Evolutionary conservation across 2,329 filamentous ascomycete species (phyloP).

Genomic region (Madurella mycetomatis): DNA sequence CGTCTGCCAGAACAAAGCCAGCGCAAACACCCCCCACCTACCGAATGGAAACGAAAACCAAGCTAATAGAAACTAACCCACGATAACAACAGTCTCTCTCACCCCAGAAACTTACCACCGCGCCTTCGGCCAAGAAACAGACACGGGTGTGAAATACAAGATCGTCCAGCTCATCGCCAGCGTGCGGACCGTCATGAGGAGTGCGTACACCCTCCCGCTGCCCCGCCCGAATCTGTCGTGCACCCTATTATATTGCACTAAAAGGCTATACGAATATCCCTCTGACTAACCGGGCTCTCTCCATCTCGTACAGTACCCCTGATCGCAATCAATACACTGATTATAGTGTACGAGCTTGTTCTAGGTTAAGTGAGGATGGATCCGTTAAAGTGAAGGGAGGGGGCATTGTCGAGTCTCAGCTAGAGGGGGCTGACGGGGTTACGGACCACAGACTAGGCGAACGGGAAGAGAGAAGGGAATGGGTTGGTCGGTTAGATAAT

Average conservation of each 20-base stretch:
- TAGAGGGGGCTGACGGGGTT: too few relatives aligned
- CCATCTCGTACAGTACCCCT: slow-evolving; percentile 60
- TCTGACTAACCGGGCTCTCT: neutral
- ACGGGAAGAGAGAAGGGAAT: too few relatives aligned
- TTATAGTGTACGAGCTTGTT: slow-evolving; percentile 78
- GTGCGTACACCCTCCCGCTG: slow-evolving; percentile 51
- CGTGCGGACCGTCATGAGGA: slow-evolving; percentile 87
- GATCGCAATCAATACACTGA: slow-evolving; percentile 75
- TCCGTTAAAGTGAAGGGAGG: too few relatives aligned
- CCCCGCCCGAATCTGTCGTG: neutral
- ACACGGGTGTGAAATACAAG: slow-evolving; percentile 78
- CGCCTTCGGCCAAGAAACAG: slow-evolving; percentile 68
- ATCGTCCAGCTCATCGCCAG: slow-evolving; percentile 86
- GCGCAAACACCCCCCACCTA: too few relatives aligned
- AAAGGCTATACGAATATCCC: neutral
- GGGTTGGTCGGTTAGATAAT: too few relatives aligned
- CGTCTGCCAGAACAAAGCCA: too few relatives aligned
- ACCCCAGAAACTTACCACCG: slow-evolving; percentile 66
- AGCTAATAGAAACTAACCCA: neutral
- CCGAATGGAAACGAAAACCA: too few relatives aligned
- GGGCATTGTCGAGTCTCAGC: neutral
- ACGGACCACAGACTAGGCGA: too few relatives aligned
- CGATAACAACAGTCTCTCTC: slow-evolving; percentile 75
- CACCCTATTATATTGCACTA: neutral
- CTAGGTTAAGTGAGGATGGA: slow-evolving; percentile 52